These are phyloP conservation scores for Wakefieldia striispora DNA, from an alignment of 768 basidiomycete genomes.

Conservation along the genomic window DNA sequence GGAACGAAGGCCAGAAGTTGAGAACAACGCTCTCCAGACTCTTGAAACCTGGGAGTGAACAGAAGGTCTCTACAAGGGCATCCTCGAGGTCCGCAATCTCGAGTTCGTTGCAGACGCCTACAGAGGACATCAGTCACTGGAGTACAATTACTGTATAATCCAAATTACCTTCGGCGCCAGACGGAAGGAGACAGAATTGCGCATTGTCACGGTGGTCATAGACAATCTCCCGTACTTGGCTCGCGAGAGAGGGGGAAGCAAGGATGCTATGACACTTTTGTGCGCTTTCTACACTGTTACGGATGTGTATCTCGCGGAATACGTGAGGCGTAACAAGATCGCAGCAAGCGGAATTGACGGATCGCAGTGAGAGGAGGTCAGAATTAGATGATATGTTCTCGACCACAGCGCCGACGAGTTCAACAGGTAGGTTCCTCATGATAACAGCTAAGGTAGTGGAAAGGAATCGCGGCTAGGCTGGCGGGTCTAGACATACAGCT, in stretches of 20 bases:
- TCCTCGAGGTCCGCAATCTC: conserved; percentile 34
- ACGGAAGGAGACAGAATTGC: conserved; percentile 24
- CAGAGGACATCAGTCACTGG: conserved; percentile 3
- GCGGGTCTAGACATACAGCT: too few relatives aligned
- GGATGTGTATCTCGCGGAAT: conserved; percentile 24
- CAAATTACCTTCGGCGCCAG: too few relatives aligned
- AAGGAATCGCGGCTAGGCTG: too few relatives aligned
- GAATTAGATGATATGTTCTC: conserved; percentile 20
- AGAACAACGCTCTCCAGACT: conserved; percentile 22
- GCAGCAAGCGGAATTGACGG: conserved; percentile 25
- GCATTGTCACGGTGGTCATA: conserved; percentile 29
- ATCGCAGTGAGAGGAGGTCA: conserved; percentile 30
- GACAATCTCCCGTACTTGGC: conserved; percentile 26
- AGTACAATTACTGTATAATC: too few relatives aligned
- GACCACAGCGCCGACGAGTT: conserved; percentile 26
- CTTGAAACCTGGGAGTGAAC: conserved; percentile 16
- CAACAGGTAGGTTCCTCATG: conserved; percentile 28
- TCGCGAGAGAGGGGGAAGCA: conserved; percentile 20
- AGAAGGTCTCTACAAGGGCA: conserved; percentile 25
- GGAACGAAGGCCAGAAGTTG: conserved; percentile 33
- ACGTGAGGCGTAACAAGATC: conserved; percentile 24
- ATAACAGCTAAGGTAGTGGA: too few relatives aligned
- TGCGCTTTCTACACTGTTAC: conserved; percentile 26
- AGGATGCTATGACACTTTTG: conserved; percentile 25
- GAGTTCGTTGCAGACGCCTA: conserved; percentile 23